Base-by-base conservation (phyloP, 345 rosid species). In the Chamaenerion angustifolium region DNA sequence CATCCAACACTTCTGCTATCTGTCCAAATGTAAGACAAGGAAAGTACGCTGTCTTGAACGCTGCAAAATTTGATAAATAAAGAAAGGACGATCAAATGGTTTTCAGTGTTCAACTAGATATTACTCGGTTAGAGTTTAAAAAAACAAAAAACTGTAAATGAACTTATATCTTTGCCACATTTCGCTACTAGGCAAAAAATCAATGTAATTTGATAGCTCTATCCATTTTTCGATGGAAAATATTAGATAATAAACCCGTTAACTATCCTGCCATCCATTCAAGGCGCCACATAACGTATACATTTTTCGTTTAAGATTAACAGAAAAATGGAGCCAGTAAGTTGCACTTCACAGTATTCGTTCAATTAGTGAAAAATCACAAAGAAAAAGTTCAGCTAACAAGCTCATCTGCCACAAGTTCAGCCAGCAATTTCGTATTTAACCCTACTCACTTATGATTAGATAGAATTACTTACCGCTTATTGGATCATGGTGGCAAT, bases 11-110 rank as follows among this genome's bases (percentile, higher is more conserved):
- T 65, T 74, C 80, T 0, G 80, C 61, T 59, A 74, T 71, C 56
- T 62, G 75, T 50, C 83, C 80, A 40, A 68, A 77, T 27, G 83
- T 74, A 47, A 68, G 45, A 54, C 77, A 74, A 16, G 79, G 82
- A 16, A 61, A 56, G 55, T 60, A 46, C 23, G 65, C 44, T 45
- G 80, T 66, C 58, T 64, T 41, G 16, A 71, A 49, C 40, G 75
- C 83, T 74, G 48, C 59, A 40, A 60, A 50, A 8, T 1, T 31
- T 31, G 15, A 49, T 41, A 21, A 4, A 21, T 11, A 6, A 18
- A 1, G 42, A 35, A 35, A 42, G 11, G 25, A 31, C 11, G 51
- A 49, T 41, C 12, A 5, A 6, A 10, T 12, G 12, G 51, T 35
- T 14, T 42, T 16, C 14, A 27, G 10, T 35, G 40, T 16, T 8